These are phyloP conservation scores for Ciborinia camelliae DNA, from an alignment of 2,329 filamentous ascomycete species.

Conservation along the genomic window DNA sequence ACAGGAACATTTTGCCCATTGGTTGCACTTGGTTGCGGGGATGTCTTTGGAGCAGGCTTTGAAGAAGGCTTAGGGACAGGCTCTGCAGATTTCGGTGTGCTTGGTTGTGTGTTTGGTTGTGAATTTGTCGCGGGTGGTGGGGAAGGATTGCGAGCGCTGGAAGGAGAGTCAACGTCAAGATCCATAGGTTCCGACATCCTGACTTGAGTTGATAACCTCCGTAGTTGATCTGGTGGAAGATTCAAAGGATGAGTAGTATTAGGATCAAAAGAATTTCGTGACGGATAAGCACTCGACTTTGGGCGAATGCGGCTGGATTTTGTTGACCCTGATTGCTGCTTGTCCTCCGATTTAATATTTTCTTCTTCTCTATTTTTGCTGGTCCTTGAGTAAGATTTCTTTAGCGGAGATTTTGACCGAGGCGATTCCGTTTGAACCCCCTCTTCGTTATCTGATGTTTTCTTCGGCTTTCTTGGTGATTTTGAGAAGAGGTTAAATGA, in stretches of 20 bases:
- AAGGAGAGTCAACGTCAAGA: constrained; percentile 61
- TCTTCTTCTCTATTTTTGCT: constrained; percentile 34
- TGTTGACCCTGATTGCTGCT: constrained; percentile 29
- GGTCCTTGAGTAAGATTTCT: constrained; percentile 35
- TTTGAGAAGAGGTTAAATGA: constrained; percentile 38
- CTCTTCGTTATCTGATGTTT: constrained; percentile 32
- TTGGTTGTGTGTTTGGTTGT: constrained; percentile 14
- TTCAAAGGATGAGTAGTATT: constrained; percentile 80
- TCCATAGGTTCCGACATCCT: constrained; percentile 61
- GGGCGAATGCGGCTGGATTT: constrained; percentile 34
- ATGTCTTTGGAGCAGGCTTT: constrained; percentile 5
- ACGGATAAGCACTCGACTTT: constrained; percentile 31
- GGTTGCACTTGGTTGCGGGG: constrained; percentile 45
- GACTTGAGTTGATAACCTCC: constrained; percentile 67
- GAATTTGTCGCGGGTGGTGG: constrained; percentile 47
- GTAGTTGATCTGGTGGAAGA: constrained; percentile 82
- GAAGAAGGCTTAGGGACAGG: constrained; percentile 40
- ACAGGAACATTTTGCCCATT: constrained; percentile 38
- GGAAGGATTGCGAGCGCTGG: constrained; percentile 47
- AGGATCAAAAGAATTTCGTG: constrained; percentile 51
- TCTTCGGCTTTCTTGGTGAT: constrained; percentile 38
- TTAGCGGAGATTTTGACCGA: constrained; percentile 34
- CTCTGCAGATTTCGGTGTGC: constrained; percentile 36
- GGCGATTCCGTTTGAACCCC: constrained; percentile 27
- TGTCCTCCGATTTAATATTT: constrained; percentile 26